Evolutionary conservation across 768 basidiomycete genomes (phyloP), one percentile per base, ranked within the genome.

Genomic region (Pleurotus platypus): DNA sequence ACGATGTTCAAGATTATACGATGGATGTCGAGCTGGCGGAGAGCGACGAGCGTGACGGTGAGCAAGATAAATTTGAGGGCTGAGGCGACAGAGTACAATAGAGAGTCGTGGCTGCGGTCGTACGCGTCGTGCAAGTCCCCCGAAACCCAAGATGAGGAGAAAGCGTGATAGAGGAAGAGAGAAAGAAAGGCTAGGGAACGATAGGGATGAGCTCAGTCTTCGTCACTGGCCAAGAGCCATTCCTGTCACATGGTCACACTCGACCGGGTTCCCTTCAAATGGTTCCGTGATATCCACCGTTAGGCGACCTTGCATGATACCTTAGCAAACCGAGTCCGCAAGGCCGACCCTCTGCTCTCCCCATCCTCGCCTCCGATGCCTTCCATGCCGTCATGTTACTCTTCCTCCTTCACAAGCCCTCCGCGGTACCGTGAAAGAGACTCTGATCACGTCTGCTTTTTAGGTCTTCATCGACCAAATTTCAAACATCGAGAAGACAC

Each of bases 191-290:
- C 27, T 18, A 54, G 51, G 51, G 27, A 54, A 20, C 39, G 51
- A 40, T 40, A 54, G 51, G 51, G 51, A 54, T 54, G 51, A 54
- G 51, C 51, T 54, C 51, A 30, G 51, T n/a, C 51, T 54, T 39
- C 51, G 51, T 54, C 51, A 54, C 51, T 30, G 51, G 16, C 35
- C 51, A 42, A 54, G 51, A 54, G 37, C 51, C 51, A 54, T 42
- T 54, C 51, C 16, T 54, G 51, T 54, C 51, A 54, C 51, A 54
- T 54, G 37, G 51, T 54, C 51, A 54, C 51, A 54, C 26, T 45
- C 30, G 30, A 35, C 30, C 30, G 9, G 30, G 8, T 48, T 48
- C 18, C 18, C 16, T 48, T 26, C 51, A 37, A 48, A 20, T 48
- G 46, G 46, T 24, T 20, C 46, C 46, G 46, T 48, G 24, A 20